Evolutionary conservation across 2,329 filamentous ascomycete genomes (phyloP).

Genomic region (Phialocephala sp.): DNA sequence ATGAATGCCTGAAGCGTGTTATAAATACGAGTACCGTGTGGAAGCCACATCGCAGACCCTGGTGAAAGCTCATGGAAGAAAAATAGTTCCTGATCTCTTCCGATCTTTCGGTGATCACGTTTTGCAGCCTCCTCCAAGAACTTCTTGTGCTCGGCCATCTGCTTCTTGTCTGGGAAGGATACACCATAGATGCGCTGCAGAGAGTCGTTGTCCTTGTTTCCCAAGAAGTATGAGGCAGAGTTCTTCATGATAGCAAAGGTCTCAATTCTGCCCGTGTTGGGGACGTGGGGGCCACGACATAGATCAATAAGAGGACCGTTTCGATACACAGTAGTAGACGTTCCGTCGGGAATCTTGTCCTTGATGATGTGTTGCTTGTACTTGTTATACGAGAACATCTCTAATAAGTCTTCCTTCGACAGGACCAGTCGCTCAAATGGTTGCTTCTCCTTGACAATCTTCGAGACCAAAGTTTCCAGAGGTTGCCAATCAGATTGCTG

Average conservation of each 20-base stretch:
- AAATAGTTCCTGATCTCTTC: conserved; percentile 94
- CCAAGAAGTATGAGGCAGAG: conserved; percentile 84
- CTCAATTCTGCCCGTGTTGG: conserved; percentile 92
- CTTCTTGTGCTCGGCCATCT: conserved; percentile 89
- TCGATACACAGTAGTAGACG: conserved; percentile 88
- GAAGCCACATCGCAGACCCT: conserved; percentile 89
- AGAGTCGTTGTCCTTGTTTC: conserved; percentile 91
- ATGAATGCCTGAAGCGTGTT: conserved; percentile 85
- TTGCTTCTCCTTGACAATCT: conserved; percentile 96
- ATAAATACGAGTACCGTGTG: conserved; percentile 91
- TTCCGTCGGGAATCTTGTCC: conserved; percentile 87
- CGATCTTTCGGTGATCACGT: conserved; percentile 92
- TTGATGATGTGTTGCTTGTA: conserved; percentile 99
- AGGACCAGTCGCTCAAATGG: conserved; percentile 88
- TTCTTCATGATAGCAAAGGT: conserved; percentile 91
- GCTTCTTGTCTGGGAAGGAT: conserved; percentile 95
- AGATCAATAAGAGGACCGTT: conserved; percentile 94
- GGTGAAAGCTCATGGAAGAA: conserved; percentile 96
- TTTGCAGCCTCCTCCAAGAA: conserved; percentile 98
- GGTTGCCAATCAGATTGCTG: conserved; percentile 81
- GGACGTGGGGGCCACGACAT: conserved; percentile 93
- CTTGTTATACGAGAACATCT: conserved; percentile 98
- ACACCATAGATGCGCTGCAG: conserved; percentile 96
- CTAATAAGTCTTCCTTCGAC: conserved; percentile 87
- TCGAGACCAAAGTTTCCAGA: conserved; percentile 78